phyloP scores from a whole-genome alignment of 768 basidiomycete genomes.

The Pleurotus tuber-regium region DNA sequence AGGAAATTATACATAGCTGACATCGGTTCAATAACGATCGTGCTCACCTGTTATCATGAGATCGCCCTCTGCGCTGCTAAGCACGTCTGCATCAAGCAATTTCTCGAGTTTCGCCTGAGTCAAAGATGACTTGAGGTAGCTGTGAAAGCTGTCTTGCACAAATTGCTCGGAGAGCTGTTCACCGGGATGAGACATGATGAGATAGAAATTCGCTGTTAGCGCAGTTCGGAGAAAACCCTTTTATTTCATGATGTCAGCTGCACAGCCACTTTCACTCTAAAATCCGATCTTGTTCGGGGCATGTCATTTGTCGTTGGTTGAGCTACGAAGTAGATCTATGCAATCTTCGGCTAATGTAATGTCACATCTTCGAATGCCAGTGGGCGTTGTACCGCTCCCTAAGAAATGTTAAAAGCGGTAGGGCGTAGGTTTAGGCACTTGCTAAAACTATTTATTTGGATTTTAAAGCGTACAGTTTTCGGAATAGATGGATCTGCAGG shows the following conservation, averaged over 20 bases:
- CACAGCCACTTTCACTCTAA: slow-evolving; percentile 8
- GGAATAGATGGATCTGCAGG: too few relatives aligned
- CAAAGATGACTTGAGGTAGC: slow-evolving; percentile 76
- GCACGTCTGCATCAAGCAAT: slow-evolving; percentile 67
- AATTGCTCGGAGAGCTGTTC: slow-evolving; percentile 55
- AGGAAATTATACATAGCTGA: slow-evolving; percentile 1
- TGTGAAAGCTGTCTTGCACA: slow-evolving; percentile 79
- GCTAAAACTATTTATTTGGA: too few relatives aligned
- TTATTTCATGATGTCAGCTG: not conserved
- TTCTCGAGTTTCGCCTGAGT: slow-evolving; percentile 75
- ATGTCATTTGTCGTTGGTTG: too few relatives aligned
- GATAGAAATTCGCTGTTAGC: not conserved
- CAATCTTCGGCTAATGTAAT: too few relatives aligned
- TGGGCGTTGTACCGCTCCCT: too few relatives aligned
- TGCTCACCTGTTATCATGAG: slow-evolving; percentile 78
- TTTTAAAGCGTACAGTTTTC: too few relatives aligned
- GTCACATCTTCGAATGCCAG: too few relatives aligned
- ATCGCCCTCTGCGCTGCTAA: slow-evolving; percentile 79
- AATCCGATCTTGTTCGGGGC: too few relatives aligned
- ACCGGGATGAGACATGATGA: not conserved
- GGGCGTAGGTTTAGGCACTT: too few relatives aligned
- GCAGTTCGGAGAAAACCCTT: not conserved
- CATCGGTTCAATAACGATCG: not conserved
- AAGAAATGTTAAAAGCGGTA: too few relatives aligned
- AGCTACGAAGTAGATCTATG: too few relatives aligned